Evolutionary conservation across 2,329 filamentous ascomycete genomes (phyloP).

Genomic region (Trichoderma atrobrunneum): DNA sequence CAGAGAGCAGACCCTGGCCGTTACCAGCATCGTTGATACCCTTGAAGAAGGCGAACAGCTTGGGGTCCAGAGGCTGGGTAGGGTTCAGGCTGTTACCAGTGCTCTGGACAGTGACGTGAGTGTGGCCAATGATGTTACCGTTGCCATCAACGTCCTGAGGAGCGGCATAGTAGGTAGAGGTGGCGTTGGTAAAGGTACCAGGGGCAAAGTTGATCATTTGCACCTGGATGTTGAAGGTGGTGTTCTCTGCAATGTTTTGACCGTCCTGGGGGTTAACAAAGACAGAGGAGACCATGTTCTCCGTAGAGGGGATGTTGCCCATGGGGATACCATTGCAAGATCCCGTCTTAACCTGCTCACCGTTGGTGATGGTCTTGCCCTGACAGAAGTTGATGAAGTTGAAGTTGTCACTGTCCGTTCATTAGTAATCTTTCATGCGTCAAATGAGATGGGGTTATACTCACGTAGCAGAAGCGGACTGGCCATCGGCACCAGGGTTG

Average conservation of each 20-base stretch:
- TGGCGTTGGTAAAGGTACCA: conserved; percentile 61
- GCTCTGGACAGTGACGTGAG: conserved; percentile 58
- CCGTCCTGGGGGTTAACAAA: conserved; percentile 53
- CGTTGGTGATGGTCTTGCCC: conserved; percentile 57
- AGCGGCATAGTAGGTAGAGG: conserved; percentile 58
- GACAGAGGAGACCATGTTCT: conserved; percentile 57
- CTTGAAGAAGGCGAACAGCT: conserved; percentile 62
- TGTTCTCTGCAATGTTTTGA: conserved; percentile 45
- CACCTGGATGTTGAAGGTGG: conserved; percentile 53
- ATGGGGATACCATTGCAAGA: conserved; percentile 63
- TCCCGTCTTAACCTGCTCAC: conserved; percentile 53
- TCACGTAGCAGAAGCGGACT: conserved; percentile 52
- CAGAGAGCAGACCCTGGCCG: conserved; percentile 51
- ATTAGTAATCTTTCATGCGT: conserved; percentile 39
- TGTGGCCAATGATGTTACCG: conserved; percentile 57
- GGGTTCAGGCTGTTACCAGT: conserved; percentile 52
- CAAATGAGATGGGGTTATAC: conserved; percentile 39
- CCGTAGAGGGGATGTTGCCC: conserved; percentile 56
- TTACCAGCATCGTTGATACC: conserved; percentile 63
- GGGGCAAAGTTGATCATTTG: conserved; percentile 52
- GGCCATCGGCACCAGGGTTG: conserved; percentile 43
- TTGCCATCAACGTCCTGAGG: conserved; percentile 50
- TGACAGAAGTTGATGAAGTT: conserved; percentile 65
- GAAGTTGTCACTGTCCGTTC: conserved; percentile 47
- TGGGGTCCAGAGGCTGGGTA: conserved; percentile 49